Conservation (phyloP, 1,139 yeast genomes). For the Pichia sp. region DNA sequence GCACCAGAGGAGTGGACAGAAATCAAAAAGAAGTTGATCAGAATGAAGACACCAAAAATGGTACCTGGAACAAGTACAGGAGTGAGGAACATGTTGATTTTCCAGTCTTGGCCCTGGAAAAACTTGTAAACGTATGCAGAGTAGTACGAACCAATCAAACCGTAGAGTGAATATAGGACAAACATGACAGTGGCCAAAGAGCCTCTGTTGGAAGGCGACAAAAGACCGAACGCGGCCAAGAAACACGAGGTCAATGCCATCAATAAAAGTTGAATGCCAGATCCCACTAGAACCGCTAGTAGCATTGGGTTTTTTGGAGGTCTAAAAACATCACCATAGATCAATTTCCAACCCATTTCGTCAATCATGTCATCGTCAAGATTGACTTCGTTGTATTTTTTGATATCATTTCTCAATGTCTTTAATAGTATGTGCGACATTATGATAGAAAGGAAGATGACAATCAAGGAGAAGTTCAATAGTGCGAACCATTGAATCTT, state of each 20-base stretch:
- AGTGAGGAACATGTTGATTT: conserved; percentile 73
- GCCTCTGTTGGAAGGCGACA: conserved; percentile 94
- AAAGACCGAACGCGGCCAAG: conserved; percentile 82
- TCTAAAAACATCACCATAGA: conserved; percentile 94
- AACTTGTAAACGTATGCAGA: conserved; percentile 82
- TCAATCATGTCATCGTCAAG: conserved; percentile 80
- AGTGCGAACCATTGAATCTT: conserved; percentile 94
- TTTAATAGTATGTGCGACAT: conserved; percentile 77
- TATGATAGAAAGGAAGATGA: conserved; percentile 68
- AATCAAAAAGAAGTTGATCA: conserved; percentile 78
- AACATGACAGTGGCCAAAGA: conserved; percentile 88
- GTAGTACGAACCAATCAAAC: conserved; percentile 79
- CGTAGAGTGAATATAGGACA: conserved; percentile 72
- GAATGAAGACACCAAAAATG: conserved; percentile 58
- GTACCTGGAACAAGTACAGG: conserved; percentile 82
- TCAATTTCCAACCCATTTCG: conserved; percentile 96
- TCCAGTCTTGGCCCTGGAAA: conserved; percentile 92
- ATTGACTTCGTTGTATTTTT: conserved; percentile 83
- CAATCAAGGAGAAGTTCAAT: conserved; percentile 78
- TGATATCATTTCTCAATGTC: conserved; percentile 80
- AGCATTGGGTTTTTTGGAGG: conserved; percentile 70
- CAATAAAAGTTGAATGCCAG: conserved; percentile 79
- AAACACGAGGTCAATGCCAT: conserved; percentile 73
- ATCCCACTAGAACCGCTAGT: conserved; percentile 78
- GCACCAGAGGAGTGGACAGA: conserved; percentile 87